Evolutionary conservation across 2,329 filamentous ascomycete genomes (phyloP).

Genomic region (Venturia effusa): DNA sequence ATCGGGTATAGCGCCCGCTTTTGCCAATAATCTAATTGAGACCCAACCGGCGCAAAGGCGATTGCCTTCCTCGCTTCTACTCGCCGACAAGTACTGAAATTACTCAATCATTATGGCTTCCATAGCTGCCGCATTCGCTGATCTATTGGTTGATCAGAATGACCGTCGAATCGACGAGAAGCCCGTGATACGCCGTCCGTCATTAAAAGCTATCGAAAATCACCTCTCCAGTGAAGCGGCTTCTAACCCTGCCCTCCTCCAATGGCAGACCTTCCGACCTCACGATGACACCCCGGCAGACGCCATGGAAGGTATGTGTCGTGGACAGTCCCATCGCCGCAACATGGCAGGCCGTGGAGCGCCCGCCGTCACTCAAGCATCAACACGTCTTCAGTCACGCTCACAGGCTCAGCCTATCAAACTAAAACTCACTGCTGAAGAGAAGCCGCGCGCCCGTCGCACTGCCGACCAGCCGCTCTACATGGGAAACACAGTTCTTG

Average conservation of each 20-base stretch:
- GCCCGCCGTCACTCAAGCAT: neutral
- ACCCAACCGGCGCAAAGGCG: no score
- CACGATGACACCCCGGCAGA: neutral
- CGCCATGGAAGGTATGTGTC: neutral
- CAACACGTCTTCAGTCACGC: neutral
- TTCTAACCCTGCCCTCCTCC: neutral
- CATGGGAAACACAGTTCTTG: neutral
- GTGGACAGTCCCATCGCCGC: constrained; percentile 1
- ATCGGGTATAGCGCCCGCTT: no score
- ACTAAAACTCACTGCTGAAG: neutral
- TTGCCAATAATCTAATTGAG: no score
- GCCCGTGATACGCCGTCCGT: neutral
- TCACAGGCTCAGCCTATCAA: neutral
- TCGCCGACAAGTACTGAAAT: neutral
- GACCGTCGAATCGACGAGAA: neutral
- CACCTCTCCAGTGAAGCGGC: neutral
- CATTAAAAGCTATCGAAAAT: neutral
- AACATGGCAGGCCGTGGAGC: neutral
- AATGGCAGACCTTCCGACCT: neutral
- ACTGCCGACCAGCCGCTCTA: neutral
- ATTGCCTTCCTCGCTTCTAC: neutral
- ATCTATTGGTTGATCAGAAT: neutral
- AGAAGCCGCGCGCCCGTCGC: neutral
- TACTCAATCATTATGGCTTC: neutral
- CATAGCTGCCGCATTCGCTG: neutral